Evolutionary conservation across 148 eudicot genomes (phyloP), one percentile per base, ranked within the genome.

Genomic region (Heliamphora exappendiculata): DNA sequence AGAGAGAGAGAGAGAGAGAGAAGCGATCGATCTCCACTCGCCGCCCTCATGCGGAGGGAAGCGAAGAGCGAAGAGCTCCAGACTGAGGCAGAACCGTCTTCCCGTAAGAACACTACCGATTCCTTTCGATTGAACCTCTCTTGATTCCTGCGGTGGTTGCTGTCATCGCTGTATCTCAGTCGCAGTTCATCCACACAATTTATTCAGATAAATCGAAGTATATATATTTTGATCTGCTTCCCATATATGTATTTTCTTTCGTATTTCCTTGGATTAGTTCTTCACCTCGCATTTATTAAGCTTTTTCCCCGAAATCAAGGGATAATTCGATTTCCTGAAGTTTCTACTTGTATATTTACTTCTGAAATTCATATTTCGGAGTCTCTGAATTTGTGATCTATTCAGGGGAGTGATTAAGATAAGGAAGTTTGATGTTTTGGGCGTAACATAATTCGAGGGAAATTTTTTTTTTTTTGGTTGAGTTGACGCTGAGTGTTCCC

Each of bases 61-160:
- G 73, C 57, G 41, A 42, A 70, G 55, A 42, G n/a, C 73, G 9
- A 49, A 70, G 37, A 70, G 28, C 12, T 49, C 37, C 37, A 70
- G 33, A 17, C 29, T 6, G 37, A 47, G 57, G 29, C 58, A 1
- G 16, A 1, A 3, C 39, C 6, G 7, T 67, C 50, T 14, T 47
- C 37, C 57, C 22, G 55, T 70, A 49, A 67, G 72, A 41, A n/a
- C 24, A 28, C 66, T 29, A 14, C 57, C 29, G 22, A 24, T 7
- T 70, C 22, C 4, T 57, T 70, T 70, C 37, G 10, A 16, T 70
- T 50, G 10, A 17, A 65, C 14, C 36, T 70, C 57, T 70, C 22
- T 45, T 49, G n/a, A 0, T 70, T 29, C 12, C 22, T 17, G 20
- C 12, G 2, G 16, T 16, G 26, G 14, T 39, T 70, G 28, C 73